Conservation (phyloP, 176 grass and related monocot species). For the Cenchrus americanus region DNA sequence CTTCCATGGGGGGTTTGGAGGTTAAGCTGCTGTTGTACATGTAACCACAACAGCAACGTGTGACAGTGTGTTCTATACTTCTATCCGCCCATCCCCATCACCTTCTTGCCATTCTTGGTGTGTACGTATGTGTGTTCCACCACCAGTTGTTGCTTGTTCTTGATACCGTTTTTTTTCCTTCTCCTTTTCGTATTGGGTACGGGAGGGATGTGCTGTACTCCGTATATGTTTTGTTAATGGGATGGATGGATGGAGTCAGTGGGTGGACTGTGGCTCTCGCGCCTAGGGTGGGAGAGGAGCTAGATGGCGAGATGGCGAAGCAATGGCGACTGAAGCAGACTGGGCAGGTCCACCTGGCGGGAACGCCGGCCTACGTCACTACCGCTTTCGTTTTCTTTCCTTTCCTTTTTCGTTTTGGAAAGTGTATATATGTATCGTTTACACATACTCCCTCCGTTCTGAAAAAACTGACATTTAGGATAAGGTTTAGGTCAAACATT, state of each 20-base stretch:
- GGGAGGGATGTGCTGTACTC: neutral
- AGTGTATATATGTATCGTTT: neutral
- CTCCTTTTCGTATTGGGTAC: slow-evolving; percentile 9
- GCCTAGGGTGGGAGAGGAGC: slow-evolving; percentile 5
- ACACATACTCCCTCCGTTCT: no score
- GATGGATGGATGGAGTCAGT: neutral
- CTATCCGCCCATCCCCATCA: neutral
- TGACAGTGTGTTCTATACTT: slow-evolving; percentile 2
- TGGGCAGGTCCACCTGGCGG: slow-evolving; percentile 11
- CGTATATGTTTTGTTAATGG: slow-evolving; percentile 31
- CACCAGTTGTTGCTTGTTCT: slow-evolving; percentile 41
- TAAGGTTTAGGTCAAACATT: no score
- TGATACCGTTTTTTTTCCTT: neutral
- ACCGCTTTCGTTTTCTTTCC: neutral
- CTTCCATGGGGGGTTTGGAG: slow-evolving; percentile 44
- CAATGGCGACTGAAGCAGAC: slow-evolving; percentile 26
- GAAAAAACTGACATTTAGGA: no score
- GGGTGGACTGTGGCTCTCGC: slow-evolving; percentile 39
- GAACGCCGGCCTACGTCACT: slow-evolving; percentile 12
- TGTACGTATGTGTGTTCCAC: slow-evolving; percentile 15
- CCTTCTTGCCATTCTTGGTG: slow-evolving; percentile 3
- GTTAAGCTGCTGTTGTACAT: slow-evolving; percentile 44
- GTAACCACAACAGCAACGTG: slow-evolving; percentile 28
- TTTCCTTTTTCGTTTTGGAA: slow-evolving; percentile 25
- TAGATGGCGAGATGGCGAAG: slow-evolving; percentile 46